Conservation (phyloP, 768 basidiomycete genomes). For the Psilocybe subaeruginosa region DNA sequence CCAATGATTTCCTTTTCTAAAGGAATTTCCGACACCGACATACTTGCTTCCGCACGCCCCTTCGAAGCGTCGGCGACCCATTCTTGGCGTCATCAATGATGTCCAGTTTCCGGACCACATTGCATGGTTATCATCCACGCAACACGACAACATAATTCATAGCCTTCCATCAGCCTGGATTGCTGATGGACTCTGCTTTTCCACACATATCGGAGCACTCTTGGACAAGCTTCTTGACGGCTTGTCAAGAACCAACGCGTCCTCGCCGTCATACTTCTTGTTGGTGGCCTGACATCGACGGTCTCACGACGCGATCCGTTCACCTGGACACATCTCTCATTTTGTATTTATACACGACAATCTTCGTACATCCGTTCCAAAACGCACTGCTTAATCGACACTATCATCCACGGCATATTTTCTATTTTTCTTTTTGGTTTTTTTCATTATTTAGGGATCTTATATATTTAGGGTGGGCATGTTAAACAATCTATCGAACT, state of each 20-base stretch:
- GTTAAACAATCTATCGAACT: not conserved
- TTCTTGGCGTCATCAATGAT: not conserved
- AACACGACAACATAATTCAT: not conserved
- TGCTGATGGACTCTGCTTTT: not conserved
- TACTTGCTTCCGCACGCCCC: not conserved
- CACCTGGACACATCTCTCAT: not conserved
- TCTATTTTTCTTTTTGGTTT: not conserved
- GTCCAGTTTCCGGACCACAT: not conserved
- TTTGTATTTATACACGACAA: not conserved
- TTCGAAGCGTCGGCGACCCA: not conserved
- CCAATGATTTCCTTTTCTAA: constrained; percentile 1
- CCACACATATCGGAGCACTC: not conserved
- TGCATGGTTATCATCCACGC: not conserved
- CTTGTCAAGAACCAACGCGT: not conserved
- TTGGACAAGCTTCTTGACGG: not conserved
- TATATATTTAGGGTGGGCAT: constrained; percentile 6
- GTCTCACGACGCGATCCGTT: not conserved
- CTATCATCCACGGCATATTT: not conserved
- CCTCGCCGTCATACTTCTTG: not conserved
- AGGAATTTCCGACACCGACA: not conserved
- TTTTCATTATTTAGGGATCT: constrained; percentile 7
- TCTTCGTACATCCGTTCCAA: not conserved
- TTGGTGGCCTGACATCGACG: not conserved
- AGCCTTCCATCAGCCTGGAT: constrained; percentile 3
- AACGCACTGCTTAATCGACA: not conserved